Conservation (phyloP, 192 early-diverging fungal species). For the Backusella parvicylindrica region DNA sequence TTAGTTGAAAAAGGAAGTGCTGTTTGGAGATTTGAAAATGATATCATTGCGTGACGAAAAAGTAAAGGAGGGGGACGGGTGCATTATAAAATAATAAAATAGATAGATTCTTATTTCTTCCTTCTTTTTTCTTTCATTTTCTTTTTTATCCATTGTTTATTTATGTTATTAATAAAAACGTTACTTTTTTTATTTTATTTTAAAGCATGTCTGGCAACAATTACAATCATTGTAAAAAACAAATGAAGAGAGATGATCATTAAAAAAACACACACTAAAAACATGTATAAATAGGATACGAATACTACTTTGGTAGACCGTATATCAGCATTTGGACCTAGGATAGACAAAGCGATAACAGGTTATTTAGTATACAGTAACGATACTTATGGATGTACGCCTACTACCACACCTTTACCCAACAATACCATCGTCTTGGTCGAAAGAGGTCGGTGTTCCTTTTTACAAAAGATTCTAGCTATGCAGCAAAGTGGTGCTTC, state of each 20-base stretch:
- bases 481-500: conserved; percentile 86
- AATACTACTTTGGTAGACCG: conserved; percentile 62
- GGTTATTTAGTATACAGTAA: conserved; percentile 52
- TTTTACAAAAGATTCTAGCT: conserved; percentile 85
- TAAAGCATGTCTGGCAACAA: not conserved
- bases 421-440: conserved; percentile 71
- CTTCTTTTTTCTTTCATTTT: not conserved
- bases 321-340: conserved; percentile 84
- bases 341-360: conserved; percentile 56
- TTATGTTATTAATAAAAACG: not conserved
- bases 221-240: not conserved
- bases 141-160: not conserved
- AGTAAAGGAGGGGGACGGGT: no score
- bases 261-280: not conserved
- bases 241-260: not conserved
- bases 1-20: not conserved
- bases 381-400: conserved; percentile 59
- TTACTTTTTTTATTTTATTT: not conserved
- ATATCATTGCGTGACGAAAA: not conserved
- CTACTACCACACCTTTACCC: conserved; percentile 33
- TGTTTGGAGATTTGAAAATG: not conserved
- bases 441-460: conserved; percentile 87
- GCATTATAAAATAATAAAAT: no score
- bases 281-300: conserved; percentile 35
- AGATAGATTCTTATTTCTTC: no score